Evolutionary conservation across 495 filamentous ascomycete species (phyloP).

Genomic region (Penicillium flavigenum): DNA sequence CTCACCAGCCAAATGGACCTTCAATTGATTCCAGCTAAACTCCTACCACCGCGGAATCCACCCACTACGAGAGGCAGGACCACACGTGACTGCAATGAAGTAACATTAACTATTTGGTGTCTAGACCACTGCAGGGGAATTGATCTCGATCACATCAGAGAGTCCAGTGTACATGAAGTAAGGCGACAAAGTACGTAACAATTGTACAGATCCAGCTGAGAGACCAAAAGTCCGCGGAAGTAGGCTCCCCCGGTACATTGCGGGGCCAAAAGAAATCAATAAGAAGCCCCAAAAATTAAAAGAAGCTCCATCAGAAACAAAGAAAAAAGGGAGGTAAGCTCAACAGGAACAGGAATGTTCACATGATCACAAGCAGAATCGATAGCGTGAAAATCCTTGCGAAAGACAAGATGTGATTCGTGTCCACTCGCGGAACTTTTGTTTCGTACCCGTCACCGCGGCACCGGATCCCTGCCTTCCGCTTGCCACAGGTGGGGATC

Average conservation of each 20-base stretch:
- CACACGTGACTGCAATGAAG: slow-evolving; percentile 3
- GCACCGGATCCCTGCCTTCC: slow-evolving; percentile 41
- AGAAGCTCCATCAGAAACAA: background rate
- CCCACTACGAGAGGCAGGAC: no score
- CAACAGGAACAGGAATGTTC: slow-evolving; percentile 21
- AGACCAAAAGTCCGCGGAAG: slow-evolving; percentile 9
- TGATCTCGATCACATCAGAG: slow-evolving; percentile 2
- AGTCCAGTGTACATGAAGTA: slow-evolving; percentile 7
- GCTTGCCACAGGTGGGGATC: slow-evolving; percentile 26
- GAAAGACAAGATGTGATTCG: slow-evolving; percentile 17
- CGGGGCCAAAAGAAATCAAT: background rate
- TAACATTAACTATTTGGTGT: background rate
- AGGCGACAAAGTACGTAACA: slow-evolving; percentile 12
- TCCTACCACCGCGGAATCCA: background rate
- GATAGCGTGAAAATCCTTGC: slow-evolving; percentile 30
- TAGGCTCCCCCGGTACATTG: slow-evolving; percentile 3
- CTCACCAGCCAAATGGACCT: background rate
- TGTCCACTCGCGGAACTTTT: slow-evolving; percentile 21
- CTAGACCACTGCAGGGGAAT: slow-evolving; percentile 11
- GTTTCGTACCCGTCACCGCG: slow-evolving; percentile 42
- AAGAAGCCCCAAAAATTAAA: slow-evolving; percentile 5
- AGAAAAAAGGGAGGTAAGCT: slow-evolving; percentile 1
- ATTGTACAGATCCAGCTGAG: slow-evolving; percentile 8
- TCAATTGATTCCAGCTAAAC: background rate
- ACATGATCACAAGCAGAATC: slow-evolving; percentile 35